Conservation (phyloP, 2,329 filamentous ascomycete genomes). For the Fusarium sororula region DNA sequence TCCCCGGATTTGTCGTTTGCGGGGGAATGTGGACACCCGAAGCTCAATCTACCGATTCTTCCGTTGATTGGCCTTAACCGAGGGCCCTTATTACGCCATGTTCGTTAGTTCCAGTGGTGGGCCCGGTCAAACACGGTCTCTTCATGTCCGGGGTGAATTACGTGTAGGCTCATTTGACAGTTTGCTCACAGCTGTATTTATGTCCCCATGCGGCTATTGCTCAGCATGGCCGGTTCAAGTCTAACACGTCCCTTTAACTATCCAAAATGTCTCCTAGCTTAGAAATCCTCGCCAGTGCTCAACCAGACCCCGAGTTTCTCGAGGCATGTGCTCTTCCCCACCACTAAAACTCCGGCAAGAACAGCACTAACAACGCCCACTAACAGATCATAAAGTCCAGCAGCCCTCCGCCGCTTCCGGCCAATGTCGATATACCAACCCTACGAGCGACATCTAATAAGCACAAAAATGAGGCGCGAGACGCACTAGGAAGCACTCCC, state of each 20-base stretch:
- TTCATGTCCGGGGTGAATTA: neutral
- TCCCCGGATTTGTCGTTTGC: neutral
- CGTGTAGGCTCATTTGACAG: neutral
- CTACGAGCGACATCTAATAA: neutral
- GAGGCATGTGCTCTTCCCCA: neutral
- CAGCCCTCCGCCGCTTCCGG: neutral
- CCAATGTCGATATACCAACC: neutral
- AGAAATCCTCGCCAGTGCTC: neutral
- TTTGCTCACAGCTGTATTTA: neutral
- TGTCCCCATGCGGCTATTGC: neutral
- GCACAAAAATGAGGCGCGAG: neutral
- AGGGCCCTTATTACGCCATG: neutral
- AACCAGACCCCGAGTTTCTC: neutral
- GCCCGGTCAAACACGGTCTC: neutral
- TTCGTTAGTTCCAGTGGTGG: neutral
- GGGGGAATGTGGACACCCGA: neutral
- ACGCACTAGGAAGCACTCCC: neutral
- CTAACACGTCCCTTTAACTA: neutral
- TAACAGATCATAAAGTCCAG: neutral
- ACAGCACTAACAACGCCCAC: neutral
- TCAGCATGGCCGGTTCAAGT: rapidly evolving
- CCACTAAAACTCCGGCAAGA: neutral
- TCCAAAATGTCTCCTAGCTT: neutral
- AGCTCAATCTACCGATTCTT: neutral
- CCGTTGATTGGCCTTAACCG: neutral